Evolutionary conservation across 176 grass and related monocot species (phyloP), one percentile per base, ranked within the genome.

Genomic region (Coix lacrymajobi): DNA sequence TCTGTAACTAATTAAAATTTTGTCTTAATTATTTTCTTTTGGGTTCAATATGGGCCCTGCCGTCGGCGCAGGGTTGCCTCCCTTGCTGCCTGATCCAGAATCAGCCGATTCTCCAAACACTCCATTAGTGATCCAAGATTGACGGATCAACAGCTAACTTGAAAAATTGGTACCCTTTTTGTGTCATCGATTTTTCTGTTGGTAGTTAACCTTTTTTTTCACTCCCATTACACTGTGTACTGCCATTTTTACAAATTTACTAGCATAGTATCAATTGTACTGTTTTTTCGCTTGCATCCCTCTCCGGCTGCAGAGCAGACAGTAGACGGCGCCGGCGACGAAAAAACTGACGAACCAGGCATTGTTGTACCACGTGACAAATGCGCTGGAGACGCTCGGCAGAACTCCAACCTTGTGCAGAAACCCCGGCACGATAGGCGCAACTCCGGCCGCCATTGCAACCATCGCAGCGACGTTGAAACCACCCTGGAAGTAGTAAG

Each of bases 311-410:
- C 82, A 87, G 13, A 98, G 91, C 85, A 95, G 30, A 61, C 89
- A 93, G 81, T 98, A 98, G 16, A 90, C 58, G 5, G 69, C 76
- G 68, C 85, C 89, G 31, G 96, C 87, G 79, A 93, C 33, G 71
- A 92, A 93, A 86, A 98, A 95, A 43, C 96, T 93, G 56, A 96
- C 91, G 26, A 98, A 98, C 90, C 88, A 98, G 41, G 87, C 93
- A 44, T 98, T 98, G 75, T 93, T 93, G 77, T 98, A 95, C 38
- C 83, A 91, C 2, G 52, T 49, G 6, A 90, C 31, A 71, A 96
- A 90, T 8, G 83, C 73, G 3, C 75, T 60, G 5, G 40, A 33
- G 13, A 90, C 83, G 30, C 68, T 85, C 2, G 77, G 77, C 52
- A 95, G 73, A 81, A 88, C 78, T 28, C 96, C 96, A 5, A 93